phyloP scores from a whole-genome alignment of 2,329 filamentous ascomycete genomes.

The Trichoderma cornu-damae region DNA sequence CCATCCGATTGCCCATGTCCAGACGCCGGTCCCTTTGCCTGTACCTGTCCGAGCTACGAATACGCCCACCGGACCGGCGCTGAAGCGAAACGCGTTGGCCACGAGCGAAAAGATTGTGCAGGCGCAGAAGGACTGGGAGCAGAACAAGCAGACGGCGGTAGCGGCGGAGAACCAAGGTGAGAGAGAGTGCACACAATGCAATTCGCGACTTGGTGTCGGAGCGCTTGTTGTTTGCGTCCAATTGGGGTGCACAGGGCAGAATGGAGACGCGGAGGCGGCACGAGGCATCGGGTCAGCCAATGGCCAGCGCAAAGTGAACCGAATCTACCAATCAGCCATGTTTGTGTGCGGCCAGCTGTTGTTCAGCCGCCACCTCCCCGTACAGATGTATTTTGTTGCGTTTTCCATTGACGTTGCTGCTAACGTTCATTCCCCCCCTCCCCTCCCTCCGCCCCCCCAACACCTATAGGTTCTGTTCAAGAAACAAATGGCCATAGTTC shows the following conservation, averaged over 20 bases:
- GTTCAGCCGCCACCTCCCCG: background rate
- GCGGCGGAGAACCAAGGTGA: background rate
- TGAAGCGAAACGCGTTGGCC: background rate
- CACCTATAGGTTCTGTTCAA: background rate
- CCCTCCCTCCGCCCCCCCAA: too few relatives aligned
- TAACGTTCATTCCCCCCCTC: background rate
- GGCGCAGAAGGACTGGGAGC: constrained; percentile 31
- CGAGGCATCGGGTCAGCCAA: background rate
- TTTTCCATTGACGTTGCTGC: background rate
- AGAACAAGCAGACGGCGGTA: constrained; percentile 5
- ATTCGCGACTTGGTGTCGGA: background rate
- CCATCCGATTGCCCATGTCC: background rate
- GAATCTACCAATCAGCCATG: background rate
- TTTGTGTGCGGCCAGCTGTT: background rate
- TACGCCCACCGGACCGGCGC: background rate
- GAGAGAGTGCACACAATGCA: too few relatives aligned
- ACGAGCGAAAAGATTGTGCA: constrained; percentile 24
- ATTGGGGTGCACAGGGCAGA: constrained; percentile 1
- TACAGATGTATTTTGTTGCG: background rate
- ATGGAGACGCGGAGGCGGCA: background rate
- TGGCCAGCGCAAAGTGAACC: background rate
- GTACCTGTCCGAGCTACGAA: background rate
- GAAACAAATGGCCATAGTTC: background rate
- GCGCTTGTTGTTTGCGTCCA: background rate
- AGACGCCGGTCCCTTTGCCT: constrained; percentile 1